phyloP scores from a whole-genome alignment of 305 asterid species.

The Coffea humblotiana region DNA sequence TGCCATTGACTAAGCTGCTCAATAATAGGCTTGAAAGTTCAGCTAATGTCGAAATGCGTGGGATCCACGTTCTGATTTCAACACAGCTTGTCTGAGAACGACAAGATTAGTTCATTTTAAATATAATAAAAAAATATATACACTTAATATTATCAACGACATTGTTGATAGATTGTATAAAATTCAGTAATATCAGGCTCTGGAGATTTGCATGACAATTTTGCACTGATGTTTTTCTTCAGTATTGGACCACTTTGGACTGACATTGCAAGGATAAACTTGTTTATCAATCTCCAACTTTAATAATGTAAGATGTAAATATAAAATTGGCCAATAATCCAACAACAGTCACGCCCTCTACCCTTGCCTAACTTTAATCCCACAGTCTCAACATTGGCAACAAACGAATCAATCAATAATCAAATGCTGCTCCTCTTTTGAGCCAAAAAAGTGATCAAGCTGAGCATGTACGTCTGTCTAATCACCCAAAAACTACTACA shows the following conservation, averaged over 20 bases:
- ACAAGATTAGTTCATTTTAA: background rate
- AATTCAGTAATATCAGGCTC: background rate
- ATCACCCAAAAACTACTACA: background rate
- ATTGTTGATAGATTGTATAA: background rate
- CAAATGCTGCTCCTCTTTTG: background rate
- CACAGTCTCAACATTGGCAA: slow-evolving; percentile 24
- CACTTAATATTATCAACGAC: slow-evolving; percentile 3
- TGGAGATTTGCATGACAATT: background rate
- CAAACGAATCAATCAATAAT: slow-evolving; percentile 9
- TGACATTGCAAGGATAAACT: background rate
- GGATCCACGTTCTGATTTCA: background rate
- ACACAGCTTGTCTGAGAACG: slow-evolving; percentile 6
- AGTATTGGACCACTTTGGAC: background rate
- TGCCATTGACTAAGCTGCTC: slow-evolving; percentile 13
- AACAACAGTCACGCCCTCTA: background rate
- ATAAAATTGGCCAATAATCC: background rate
- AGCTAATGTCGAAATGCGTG: background rate
- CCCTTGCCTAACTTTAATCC: slow-evolving; percentile 32
- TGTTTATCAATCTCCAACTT: background rate
- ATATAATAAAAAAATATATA: background rate
- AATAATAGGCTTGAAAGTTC: slow-evolving; percentile 13
- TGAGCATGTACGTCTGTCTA: background rate
- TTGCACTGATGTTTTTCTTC: background rate
- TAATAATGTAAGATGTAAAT: background rate
- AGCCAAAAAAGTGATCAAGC: background rate